Percentiles rank a stretch among this genome's conserved stretches.
phyloP scores from a whole-genome alignment of 2,329 filamentous ascomycete genomes.

The Aurifilum marmelostoma region DNA sequence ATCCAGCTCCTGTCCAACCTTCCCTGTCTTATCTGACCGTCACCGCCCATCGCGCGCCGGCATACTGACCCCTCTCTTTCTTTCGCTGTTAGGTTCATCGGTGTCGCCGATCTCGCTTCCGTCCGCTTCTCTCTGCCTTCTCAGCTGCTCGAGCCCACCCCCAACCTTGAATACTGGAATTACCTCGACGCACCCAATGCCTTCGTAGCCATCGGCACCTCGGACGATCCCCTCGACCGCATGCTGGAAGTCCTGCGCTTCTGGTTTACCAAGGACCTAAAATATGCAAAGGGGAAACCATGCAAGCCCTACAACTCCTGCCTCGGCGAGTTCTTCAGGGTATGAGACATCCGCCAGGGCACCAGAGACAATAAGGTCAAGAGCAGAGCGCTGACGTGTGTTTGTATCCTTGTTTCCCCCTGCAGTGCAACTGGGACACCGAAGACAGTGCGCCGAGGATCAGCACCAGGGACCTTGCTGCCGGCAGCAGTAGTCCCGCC shows the following conservation, averaged over 20 bases:
- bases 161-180: slow-evolving; percentile 99
- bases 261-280: slow-evolving; percentile 99
- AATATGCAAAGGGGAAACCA: slow-evolving; percentile 97
- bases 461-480: slow-evolving; percentile 49
- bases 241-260: slow-evolving; percentile 95
- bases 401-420: slow-evolving; percentile 19
- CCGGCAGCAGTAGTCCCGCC: slow-evolving; percentile 37
- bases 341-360: slow-evolving; percentile 48
- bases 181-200: slow-evolving; percentile 95
- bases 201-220: slow-evolving; percentile 81
- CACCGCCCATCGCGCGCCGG: slow-evolving; percentile 8
- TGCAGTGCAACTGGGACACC: slow-evolving; percentile 91
- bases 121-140: slow-evolving; percentile 96
- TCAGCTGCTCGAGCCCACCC: slow-evolving; percentile 92
- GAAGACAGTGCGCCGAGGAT: slow-evolving; percentile 75
- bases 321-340: slow-evolving; percentile 94
- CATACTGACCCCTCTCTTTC: not conserved
- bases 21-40: not conserved
- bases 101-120: slow-evolving; percentile 91
- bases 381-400: slow-evolving; percentile 17
- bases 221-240: slow-evolving; percentile 86
- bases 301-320: slow-evolving; percentile 99
- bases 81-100: slow-evolving; percentile 75
- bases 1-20: not conserved
- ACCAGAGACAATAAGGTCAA: not conserved